Conservation (phyloP, 495 filamentous ascomycete genomes). For the Neurospora africana region DNA sequence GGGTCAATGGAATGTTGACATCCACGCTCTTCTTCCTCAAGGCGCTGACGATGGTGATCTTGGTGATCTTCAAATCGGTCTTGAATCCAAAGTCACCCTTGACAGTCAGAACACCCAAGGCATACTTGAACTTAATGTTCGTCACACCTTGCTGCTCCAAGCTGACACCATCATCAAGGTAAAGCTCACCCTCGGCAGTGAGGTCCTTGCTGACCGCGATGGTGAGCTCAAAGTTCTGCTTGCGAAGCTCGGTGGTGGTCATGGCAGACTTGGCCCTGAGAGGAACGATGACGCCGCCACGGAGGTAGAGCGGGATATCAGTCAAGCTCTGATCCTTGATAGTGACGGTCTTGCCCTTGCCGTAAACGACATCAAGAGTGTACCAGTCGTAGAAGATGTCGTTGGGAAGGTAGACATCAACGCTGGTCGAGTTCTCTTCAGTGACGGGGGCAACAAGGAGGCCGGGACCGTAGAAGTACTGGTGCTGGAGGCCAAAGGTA, state of each 20-base stretch:
- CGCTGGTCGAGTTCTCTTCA: conserved; percentile 49
- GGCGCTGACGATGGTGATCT: conserved; percentile 45
- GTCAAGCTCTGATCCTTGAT: conserved; percentile 47
- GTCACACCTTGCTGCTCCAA: conserved; percentile 39
- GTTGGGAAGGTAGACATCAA: conserved; percentile 62
- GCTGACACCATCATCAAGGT: conserved; percentile 53
- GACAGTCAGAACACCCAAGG: conserved; percentile 36
- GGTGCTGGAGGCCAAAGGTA: conserved; percentile 48
- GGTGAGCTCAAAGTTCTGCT: conserved; percentile 57
- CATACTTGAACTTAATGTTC: conserved; percentile 44
- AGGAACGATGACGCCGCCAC: conserved; percentile 61
- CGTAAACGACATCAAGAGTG: conserved; percentile 47
- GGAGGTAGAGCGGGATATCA: conserved; percentile 62
- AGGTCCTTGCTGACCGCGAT: conserved; percentile 48
- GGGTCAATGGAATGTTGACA: conserved; percentile 7
- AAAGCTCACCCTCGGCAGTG: conserved; percentile 35
- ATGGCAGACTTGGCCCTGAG: conserved; percentile 49
- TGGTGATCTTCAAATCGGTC: conserved; percentile 39
- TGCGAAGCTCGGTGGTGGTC: conserved; percentile 60
- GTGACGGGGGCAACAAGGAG: conserved; percentile 68
- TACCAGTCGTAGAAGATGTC: conserved; percentile 73
- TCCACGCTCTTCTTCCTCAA: conserved; percentile 1
- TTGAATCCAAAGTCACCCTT: conserved; percentile 45
- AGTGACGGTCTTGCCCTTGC: conserved; percentile 42
- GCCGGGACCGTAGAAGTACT: conserved; percentile 65